Evolutionary conservation across 2,329 filamentous ascomycete species (phyloP).

Genomic region (Dactylellina cionopaga): DNA sequence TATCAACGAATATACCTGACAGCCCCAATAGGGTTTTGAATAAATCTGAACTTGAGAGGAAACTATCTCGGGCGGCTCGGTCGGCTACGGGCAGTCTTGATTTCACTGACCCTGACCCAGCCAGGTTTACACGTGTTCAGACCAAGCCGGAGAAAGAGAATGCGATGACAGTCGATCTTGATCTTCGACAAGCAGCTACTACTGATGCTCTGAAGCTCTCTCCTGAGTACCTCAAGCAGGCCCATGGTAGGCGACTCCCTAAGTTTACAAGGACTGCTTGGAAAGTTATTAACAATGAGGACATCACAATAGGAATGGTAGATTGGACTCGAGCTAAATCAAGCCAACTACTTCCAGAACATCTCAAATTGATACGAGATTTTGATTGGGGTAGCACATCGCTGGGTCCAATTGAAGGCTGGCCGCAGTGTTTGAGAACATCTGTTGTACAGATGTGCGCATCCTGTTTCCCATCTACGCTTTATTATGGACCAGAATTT

Average conservation of each 20-base stretch:
- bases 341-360: conserved; percentile 71
- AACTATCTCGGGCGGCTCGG: conserved; percentile 8
- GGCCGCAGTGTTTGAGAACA: conserved; percentile 75
- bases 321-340: conserved; percentile 82
- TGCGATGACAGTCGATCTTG: not conserved
- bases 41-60: conserved; percentile 20
- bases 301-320: conserved; percentile 67
- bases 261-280: not conserved
- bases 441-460: conserved; percentile 76
- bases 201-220: not conserved
- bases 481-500: conserved; percentile 78
- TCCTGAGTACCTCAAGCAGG: conserved; percentile 15
- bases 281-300: too few relatives aligned
- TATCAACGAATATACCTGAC: not conserved
- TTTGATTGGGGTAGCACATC: conserved; percentile 78
- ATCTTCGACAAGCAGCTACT: not conserved
- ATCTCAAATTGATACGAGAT: conserved; percentile 77
- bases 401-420: conserved; percentile 78
- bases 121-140: not conserved
- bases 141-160: not conserved
- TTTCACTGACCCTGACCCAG: conserved; percentile 1
- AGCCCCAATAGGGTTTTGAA: not conserved
- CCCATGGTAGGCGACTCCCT: conserved; percentile 5
- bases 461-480: conserved; percentile 81
- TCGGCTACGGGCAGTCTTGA: conserved; percentile 20